Evolutionary conservation across 805 yeast genomes (phyloP), one percentile per base, ranked within the genome.

Genomic region (Kluyveromyces dobzhanskii): DNA sequence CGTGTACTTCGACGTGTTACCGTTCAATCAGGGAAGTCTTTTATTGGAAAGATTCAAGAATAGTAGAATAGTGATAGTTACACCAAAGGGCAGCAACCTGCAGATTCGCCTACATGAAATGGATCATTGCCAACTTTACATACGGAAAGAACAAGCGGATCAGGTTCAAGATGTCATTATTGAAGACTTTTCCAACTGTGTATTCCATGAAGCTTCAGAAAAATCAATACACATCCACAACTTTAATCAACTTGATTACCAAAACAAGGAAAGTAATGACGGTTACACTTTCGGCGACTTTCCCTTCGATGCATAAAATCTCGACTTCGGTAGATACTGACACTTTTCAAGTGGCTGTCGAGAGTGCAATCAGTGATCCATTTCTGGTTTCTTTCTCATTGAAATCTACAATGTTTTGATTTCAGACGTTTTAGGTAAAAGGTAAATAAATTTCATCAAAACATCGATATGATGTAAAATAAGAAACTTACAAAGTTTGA

Each of bases 51-150:
- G 50, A 25, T 46, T 51, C 18, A 14, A 16, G 7, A 33, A 51
- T 32, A 43, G 49, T n/a, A 28, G 44, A 13, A 41, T 53, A 1
- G 3, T 45, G 2, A 18, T 47, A 8, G 35, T 30, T 6, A n/a
- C 49, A 6, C 50, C 51, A 2, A 28, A 30, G 3, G 19, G 45
- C 3, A 44, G 46, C 23, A 40, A 44, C 1, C 39, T 53, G 7
- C 64, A 59, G 39, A 16, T 59, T 13, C 44, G 64, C 24, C 38
- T 57, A 4, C 55, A 47, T 38, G 45, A 43, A 14, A 25, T 57
- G 26, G 3, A 33, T 3, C 41, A 48, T 17, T 59, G 62, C 42
- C 47, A 43, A 30, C 34, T 59, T 16, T 29, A 35, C 17, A 40
- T 58, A n/a, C 17, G 25, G 4, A 7, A 12, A 30, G 32, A 30